Percentiles rank a stretch among this genome's conserved stretches.
These are phyloP conservation scores for Pythium apleroticum DNA, from an alignment of 352 stramenopile genomes.

Conservation along the genomic window DNA sequence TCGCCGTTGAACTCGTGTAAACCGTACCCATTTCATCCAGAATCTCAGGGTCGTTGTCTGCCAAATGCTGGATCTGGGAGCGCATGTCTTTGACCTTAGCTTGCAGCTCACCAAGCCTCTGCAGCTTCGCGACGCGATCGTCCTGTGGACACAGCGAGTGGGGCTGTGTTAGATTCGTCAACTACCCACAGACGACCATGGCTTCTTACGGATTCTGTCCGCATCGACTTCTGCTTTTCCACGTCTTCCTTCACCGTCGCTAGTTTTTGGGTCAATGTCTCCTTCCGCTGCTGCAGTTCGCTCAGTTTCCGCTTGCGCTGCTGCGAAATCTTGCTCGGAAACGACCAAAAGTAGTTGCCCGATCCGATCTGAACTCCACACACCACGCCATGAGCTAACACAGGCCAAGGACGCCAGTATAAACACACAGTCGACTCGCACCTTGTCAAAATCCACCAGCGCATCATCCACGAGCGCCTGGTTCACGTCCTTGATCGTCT, in stretches of 20 bases:
- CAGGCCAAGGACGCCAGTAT: not conserved
- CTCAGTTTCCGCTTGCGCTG: constrained; percentile 73
- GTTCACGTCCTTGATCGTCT: constrained; percentile 89
- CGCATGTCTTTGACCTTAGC: constrained; percentile 45
- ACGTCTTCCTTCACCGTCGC: constrained; percentile 49
- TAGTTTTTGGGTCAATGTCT: constrained; percentile 39
- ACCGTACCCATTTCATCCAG: constrained; percentile 62
- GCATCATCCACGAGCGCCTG: constrained; percentile 81
- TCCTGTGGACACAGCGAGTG: constrained; percentile 34
- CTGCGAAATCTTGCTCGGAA: constrained; percentile 80
- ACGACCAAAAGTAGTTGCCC: constrained; percentile 89
- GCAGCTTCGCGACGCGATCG: constrained; percentile 61
- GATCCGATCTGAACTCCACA: constrained; percentile 61
- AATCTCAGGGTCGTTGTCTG: constrained; percentile 73
- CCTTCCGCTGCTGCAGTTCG: constrained; percentile 60
- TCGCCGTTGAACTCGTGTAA: not conserved
- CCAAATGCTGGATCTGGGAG: constrained; percentile 58
- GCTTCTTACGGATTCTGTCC: constrained; percentile 55
- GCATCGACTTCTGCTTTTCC: constrained; percentile 44
- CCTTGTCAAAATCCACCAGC: constrained; percentile 82
- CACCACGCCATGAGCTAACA: not conserved
- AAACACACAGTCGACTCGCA: constrained; percentile 16
- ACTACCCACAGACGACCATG: too few species aligned
- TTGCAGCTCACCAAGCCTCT: constrained; percentile 53
- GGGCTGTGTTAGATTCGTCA: not conserved